Conservation (phyloP, 305 asterid genomes). For the Stenogyne calaminthoides region DNA sequence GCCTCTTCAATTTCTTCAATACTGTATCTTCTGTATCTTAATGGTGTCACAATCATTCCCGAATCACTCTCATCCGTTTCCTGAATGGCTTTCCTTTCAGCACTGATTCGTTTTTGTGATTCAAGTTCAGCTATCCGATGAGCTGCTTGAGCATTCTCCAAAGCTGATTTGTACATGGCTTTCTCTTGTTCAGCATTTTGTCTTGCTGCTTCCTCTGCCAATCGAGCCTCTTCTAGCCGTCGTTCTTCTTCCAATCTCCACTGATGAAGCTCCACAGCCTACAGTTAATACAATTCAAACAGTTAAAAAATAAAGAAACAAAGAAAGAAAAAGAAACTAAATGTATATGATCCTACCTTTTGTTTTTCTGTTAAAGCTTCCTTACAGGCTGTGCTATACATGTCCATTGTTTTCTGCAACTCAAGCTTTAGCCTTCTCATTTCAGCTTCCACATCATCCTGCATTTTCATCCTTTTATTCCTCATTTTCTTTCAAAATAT, state of each 20-base stretch:
- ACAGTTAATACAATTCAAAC: not conserved
- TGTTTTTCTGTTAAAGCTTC: constrained; percentile 87
- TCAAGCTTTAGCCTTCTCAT: constrained; percentile 88
- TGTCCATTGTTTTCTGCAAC: constrained; percentile 81
- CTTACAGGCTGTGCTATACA: constrained; percentile 89
- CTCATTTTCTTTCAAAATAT: not conserved
- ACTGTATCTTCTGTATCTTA: constrained; percentile 67
- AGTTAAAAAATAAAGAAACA: not conserved
- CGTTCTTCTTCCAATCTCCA: constrained; percentile 85
- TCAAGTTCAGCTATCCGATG: constrained; percentile 52
- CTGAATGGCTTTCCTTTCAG: constrained; percentile 40
- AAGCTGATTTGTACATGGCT: constrained; percentile 42
- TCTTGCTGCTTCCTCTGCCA: constrained; percentile 53
- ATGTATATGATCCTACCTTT: constrained; percentile 50
- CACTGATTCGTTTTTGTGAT: constrained; percentile 41
- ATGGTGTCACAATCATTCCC: constrained; percentile 4
- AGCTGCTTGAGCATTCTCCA: constrained; percentile 50
- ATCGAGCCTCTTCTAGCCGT: constrained; percentile 56
- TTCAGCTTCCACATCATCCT: constrained; percentile 89
- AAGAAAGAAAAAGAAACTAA: not conserved
- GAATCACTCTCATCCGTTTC: constrained; percentile 38
- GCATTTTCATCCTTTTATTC: constrained; percentile 24
- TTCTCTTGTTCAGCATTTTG: constrained; percentile 39
- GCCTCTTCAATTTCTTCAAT: constrained; percentile 86
- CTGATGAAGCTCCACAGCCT: constrained; percentile 81